Base-by-base conservation (phyloP, 78 protist genomes). In the Chrysochromulina tobinii region DNA sequence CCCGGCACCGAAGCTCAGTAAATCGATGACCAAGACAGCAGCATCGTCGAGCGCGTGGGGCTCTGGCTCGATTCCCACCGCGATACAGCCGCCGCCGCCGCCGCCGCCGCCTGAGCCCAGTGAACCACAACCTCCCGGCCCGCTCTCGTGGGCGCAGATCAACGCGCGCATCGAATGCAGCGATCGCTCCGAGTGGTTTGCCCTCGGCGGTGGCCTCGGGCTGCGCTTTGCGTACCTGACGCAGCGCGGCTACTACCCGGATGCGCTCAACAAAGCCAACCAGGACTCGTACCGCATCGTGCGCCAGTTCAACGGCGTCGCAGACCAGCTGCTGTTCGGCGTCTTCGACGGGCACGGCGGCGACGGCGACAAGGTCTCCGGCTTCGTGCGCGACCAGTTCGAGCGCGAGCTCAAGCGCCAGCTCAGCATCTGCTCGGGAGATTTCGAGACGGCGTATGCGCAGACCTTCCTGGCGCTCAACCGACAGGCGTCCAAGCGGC, bases 221-320 rank as follows among this genome's bases (percentile, higher is more conserved):
- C 55, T 75, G 23, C 51, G 57, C 25, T 54, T 54, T 15, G 87
- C 87, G 25, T 54, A 79, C 87, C 25, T 50, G 12, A 54, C 87
- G 54, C 87, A 79, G 87, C 57, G 87, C 57, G 87, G 87, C 59
- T 79, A 79, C 87, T 79, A 79, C 87, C 87, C 87, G 11, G 87
- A 79, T 17, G 87, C 51, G 1, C 87, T 79, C 23, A 2, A 79
- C 20, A 79, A 79, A 64, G 9, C 3, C 61, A 79, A 79, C 87
- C 87, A 79, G 64, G 87, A 79, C 38, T 0, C 87, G 25, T 54
- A 54, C 64, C 0, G 1, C 18, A 23, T 54, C 15, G 1, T 14
- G 9, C 27, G 25, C 12, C 0, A 5, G 48, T 7, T 79, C 50
- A 1, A 20, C 38, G 87, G 87, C 64, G 61, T 54, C 12, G 48